A percentile compares a stretch with the other conserved stretches of the same genome.
These are phyloP conservation scores for Penicillium paradoxum DNA, from an alignment of 495 filamentous ascomycete genomes.

Conservation along the genomic window DNA sequence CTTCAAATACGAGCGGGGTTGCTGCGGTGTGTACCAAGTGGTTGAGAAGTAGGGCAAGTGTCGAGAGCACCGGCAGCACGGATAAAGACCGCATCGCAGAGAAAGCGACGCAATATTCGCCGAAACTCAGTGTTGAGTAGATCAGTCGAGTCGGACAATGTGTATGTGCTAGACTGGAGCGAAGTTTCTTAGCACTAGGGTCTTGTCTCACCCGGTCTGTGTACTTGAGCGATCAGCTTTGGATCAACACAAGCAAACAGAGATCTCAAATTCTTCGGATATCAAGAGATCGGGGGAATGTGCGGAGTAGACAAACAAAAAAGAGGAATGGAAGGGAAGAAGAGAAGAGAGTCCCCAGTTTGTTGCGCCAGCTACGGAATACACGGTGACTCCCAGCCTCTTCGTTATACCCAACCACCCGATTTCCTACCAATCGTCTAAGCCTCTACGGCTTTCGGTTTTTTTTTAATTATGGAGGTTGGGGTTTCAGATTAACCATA, in stretches of 20 bases:
- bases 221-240: slow-evolving; percentile 1
- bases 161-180: neutral
- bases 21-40: slow-evolving; percentile 27
- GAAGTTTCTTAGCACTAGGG: neutral
- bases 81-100: slow-evolving; percentile 29
- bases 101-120: slow-evolving; percentile 7
- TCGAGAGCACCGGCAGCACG: slow-evolving; percentile 24
- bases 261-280: slow-evolving; percentile 2
- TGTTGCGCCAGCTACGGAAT: slow-evolving; percentile 11
- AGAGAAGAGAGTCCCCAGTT: slow-evolving; percentile 8
- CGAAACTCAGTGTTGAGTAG: neutral
- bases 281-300: slow-evolving; percentile 9
- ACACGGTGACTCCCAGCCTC: slow-evolving; percentile 31
- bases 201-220: neutral
- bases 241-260: neutral
- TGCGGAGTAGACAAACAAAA: slow-evolving; percentile 5
- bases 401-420: slow-evolving; percentile 41
- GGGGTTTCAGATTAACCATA: slow-evolving; percentile 21
- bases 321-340: slow-evolving; percentile 13
- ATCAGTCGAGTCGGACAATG: neutral
- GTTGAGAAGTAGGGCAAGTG: slow-evolving; percentile 25
- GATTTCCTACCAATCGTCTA: slow-evolving; percentile 30
- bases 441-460: neutral
- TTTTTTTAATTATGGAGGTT: slow-evolving; percentile 17
- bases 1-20: slow-evolving; percentile 31